These are phyloP conservation scores for Erigeron canadensis DNA, from an alignment of 129 eudicot species.

Conservation along the genomic window DNA sequence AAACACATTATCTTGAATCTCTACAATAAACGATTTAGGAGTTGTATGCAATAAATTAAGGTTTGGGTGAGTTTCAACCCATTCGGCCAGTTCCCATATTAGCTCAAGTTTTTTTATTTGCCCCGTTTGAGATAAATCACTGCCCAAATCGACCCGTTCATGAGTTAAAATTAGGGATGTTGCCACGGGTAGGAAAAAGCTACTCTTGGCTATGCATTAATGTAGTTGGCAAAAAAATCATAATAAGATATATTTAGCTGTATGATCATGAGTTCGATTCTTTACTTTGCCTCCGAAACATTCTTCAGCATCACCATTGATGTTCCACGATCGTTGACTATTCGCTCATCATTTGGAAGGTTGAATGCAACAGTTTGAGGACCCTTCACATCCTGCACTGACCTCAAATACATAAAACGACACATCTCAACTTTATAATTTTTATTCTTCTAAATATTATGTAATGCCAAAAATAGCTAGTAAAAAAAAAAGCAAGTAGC, in stretches of 20 bases:
- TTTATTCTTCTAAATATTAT: constrained; percentile 1
- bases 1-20: not conserved
- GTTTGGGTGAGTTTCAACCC: not conserved
- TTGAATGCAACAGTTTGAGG: constrained; percentile 98
- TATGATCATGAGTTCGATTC: constrained; percentile 22
- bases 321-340: constrained; percentile 92
- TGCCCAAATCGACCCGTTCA: constrained; percentile 13
- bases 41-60: not conserved
- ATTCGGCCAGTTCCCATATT: not conserved
- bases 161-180: not conserved
- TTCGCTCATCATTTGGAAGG: constrained; percentile 94
- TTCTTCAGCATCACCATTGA: constrained; percentile 99
- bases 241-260: not conserved
- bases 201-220: not conserved
- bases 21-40: not conserved
- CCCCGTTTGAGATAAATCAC: not conserved
- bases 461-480: no score
- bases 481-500: not conserved
- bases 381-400: constrained; percentile 88
- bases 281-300: constrained; percentile 94
- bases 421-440: not conserved
- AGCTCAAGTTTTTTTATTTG: not conserved
- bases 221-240: not conserved
- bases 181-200: constrained; percentile 10
- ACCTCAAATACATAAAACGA: constrained; percentile 4